Conservation (phyloP, 164 flowering plant species). For the Brasenia schreberi region DNA sequence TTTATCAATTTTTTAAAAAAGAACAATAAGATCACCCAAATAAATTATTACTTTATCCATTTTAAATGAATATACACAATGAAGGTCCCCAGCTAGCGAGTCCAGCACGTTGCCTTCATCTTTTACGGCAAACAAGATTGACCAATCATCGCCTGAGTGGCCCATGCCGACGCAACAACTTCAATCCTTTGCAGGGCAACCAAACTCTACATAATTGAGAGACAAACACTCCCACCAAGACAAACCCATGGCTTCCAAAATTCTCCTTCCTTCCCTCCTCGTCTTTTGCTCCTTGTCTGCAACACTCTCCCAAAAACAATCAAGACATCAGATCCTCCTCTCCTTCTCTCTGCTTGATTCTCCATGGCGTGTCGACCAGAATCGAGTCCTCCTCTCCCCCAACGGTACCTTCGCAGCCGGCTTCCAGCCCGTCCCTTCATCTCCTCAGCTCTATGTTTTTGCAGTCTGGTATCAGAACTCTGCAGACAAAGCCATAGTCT, state of each 20-base stretch:
- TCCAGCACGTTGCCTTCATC: too few species aligned
- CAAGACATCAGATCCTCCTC: not conserved
- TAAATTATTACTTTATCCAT: too few species aligned
- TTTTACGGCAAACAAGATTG: too few species aligned
- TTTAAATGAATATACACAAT: too few species aligned
- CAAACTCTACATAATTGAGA: too few species aligned
- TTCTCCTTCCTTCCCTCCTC: slow-evolving; percentile 7
- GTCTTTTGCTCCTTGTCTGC: slow-evolving; percentile 9
- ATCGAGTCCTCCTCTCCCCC: slow-evolving; percentile 33
- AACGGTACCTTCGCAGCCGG: slow-evolving; percentile 64
- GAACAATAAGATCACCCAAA: too few species aligned
- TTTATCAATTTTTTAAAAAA: too few species aligned
- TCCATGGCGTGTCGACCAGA: slow-evolving; percentile 47
- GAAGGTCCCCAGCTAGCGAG: too few species aligned
- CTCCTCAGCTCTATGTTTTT: slow-evolving; percentile 22
- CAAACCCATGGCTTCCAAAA: not conserved
- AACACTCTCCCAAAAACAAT: not conserved
- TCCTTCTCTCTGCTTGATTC: slow-evolving; percentile 24
- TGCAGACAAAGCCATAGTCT: slow-evolving; percentile 18
- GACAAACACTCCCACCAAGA: too few species aligned
- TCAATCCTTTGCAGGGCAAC: too few species aligned
- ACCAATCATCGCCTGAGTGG: too few species aligned
- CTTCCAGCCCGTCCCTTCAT: slow-evolving; percentile 17
- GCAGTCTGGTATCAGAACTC: slow-evolving; percentile 39
- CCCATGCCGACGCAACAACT: too few species aligned